Evolutionary conservation across 2,329 filamentous ascomycete species (phyloP), one percentile per base, ranked within the genome.

Genomic region (Pseudogymnoascus sp.): DNA sequence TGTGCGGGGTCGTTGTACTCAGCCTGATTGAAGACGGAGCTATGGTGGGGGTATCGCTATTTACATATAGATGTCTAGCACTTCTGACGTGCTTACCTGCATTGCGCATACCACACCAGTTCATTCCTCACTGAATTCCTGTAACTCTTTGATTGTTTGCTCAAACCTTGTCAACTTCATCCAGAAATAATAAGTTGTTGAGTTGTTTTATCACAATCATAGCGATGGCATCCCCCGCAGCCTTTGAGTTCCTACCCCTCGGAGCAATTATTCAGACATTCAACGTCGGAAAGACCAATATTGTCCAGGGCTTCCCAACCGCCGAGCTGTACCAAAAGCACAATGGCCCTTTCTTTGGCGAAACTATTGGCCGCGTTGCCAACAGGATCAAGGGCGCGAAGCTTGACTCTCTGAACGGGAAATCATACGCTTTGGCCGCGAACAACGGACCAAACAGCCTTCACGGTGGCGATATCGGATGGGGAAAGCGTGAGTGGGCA

Each of bases 311-410:
- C 62, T 97, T 97, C 78, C 84, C 89, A 16, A 86, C 82, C 12
- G 84, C 89, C 62, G 85, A 89, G 49, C 84, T 88, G 65, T 97
- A 97, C 78, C 83, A 83, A 67, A 77, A 84, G 69, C 79, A 93
- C 80, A 93, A 95, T 77, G 79, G 76, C 9, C 87, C 90, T 1
- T 93, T 87, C 79, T 97, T 96, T 73, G 93, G 95, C 67, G 93
- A 93, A 75, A 97, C 91, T 49, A 96, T 97, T 74, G 95, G 95
- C 63, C 90, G 86, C 62, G 80, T 87, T 18, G 85, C 92, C 65
- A 97, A 97, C 78, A 88, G 93, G 63, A 86, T 96, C 73, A 84
- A 85, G 63, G 80, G 82, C 71, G 91, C 87, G 25, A 81, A 84
- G 68, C 86, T 97, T 73, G 77, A 87, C 67, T 81, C 80, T 61